phyloP scores from a whole-genome alignment of 441 rosid genomes.

The Gossypium schwendimanii region DNA sequence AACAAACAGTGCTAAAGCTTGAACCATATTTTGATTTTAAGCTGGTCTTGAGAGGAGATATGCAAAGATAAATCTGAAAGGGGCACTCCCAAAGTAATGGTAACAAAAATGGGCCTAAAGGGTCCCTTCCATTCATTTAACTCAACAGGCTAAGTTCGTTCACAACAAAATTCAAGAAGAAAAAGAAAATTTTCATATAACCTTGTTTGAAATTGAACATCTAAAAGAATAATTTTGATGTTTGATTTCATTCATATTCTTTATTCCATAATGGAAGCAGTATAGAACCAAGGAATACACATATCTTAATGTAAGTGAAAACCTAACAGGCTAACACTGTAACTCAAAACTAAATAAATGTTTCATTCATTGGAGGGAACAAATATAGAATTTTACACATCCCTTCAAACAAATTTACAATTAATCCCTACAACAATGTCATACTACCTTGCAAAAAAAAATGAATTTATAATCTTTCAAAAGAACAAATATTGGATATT shows the following conservation, averaged over 20 bases:
- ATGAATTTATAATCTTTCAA: neutral
- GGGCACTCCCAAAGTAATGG: too few relatives aligned
- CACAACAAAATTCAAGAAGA: neutral
- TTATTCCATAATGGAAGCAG: neutral
- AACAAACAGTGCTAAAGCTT: too few relatives aligned
- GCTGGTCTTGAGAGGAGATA: too few relatives aligned
- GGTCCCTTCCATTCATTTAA: too few relatives aligned
- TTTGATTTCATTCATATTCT: neutral
- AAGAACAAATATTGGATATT: neutral
- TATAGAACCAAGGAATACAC: neutral
- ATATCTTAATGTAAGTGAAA: neutral
- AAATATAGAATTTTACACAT: neutral
- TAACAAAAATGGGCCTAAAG: too few relatives aligned
- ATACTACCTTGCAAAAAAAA: neutral
- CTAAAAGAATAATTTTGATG: neutral
- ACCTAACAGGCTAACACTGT: neutral
- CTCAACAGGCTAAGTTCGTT: too few relatives aligned
- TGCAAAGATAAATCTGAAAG: too few relatives aligned
- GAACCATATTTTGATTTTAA: neutral
- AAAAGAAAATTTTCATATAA: neutral
- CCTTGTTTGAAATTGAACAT: neutral
- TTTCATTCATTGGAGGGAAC: neutral
- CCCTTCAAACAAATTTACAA: conserved; percentile 10
- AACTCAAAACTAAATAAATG: neutral
- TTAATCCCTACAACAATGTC: neutral